Evolutionary conservation across 1,284 basidiomycete genomes (phyloP).

Genomic region (Peniophora sp.): DNA sequence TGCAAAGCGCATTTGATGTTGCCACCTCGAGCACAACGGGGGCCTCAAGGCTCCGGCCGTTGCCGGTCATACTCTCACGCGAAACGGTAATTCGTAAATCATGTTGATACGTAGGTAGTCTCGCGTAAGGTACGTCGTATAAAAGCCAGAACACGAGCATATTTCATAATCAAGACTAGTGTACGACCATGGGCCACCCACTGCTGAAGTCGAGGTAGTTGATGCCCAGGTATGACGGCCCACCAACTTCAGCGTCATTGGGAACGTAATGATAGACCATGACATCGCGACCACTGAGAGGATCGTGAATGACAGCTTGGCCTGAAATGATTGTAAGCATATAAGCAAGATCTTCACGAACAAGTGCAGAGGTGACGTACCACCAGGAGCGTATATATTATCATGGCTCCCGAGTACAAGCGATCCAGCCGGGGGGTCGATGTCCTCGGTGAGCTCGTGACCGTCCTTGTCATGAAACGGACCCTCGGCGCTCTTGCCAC

Average conservation of each 20-base stretch:
- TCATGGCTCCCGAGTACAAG: constrained; percentile 26
- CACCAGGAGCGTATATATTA: constrained; percentile 18
- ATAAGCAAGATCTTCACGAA: neutral
- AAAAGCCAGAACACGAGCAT: too few species aligned
- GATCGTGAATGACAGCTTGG: constrained; percentile 13
- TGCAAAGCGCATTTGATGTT: too few species aligned
- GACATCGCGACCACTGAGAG: constrained; percentile 12
- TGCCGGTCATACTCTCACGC: too few species aligned
- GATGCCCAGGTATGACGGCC: constrained; percentile 11
- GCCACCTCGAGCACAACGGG: too few species aligned
- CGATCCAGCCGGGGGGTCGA: constrained; percentile 20
- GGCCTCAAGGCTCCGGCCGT: too few species aligned
- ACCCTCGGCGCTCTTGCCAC: constrained; percentile 20
- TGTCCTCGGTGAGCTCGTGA: constrained; percentile 5
- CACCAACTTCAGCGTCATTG: neutral
- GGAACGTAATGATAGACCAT: constrained; percentile 16
- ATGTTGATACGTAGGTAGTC: too few species aligned
- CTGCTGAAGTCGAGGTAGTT: constrained; percentile 15
- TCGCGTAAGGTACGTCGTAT: too few species aligned
- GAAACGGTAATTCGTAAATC: too few species aligned
- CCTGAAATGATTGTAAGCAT: constrained; percentile 1
- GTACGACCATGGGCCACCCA: constrained; percentile 13
- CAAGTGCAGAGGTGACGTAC: neutral
- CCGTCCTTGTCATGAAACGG: constrained; percentile 22
- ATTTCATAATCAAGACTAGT: neutral